A percentile compares a stretch with the other conserved stretches of the same genome.
phyloP scores from a whole-genome alignment of 257 asterid genomes.

The Ligustrum vulgare region DNA sequence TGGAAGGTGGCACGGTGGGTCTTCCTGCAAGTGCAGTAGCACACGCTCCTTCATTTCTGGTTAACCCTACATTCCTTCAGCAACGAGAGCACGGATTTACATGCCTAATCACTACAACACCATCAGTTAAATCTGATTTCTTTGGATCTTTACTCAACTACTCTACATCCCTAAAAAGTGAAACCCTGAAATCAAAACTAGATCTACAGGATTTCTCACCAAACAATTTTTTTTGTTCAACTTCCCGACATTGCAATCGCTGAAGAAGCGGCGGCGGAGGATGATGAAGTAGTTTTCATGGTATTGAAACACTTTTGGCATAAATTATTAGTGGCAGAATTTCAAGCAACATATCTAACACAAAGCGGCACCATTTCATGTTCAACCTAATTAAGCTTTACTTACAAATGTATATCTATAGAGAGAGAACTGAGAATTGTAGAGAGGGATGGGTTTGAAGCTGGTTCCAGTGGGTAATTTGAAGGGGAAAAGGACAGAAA shows the following conservation, averaged over 20 bases:
- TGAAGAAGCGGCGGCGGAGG: slow-evolving; percentile 25
- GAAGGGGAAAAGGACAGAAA: slow-evolving; percentile 53
- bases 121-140: neutral
- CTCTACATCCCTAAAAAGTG: slow-evolving; percentile 23
- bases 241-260: slow-evolving; percentile 20
- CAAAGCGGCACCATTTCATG: slow-evolving; percentile 70
- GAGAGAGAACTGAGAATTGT: slow-evolving; percentile 1
- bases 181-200: slow-evolving; percentile 20
- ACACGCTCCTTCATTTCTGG: slow-evolving; percentile 16
- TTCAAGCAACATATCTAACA: slow-evolving; percentile 61
- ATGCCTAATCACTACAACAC: slow-evolving; percentile 33
- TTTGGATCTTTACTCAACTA: slow-evolving; percentile 33
- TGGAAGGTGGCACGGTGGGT: slow-evolving; percentile 7
- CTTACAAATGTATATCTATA: neutral
- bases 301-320: slow-evolving; percentile 63
- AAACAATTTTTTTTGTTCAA: slow-evolving; percentile 18
- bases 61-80: neutral
- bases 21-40: slow-evolving; percentile 19
- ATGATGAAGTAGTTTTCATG: slow-evolving; percentile 34
- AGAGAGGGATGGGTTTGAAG: slow-evolving; percentile 29
- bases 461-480: slow-evolving; percentile 18
- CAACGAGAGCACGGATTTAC: slow-evolving; percentile 46
- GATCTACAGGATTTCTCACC: slow-evolving; percentile 26
- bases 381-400: slow-evolving; percentile 25
- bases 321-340: slow-evolving; percentile 47